Evolutionary conservation across 2,329 filamentous ascomycete genomes (phyloP).

Genomic region (Pyrenochaeta sp.): DNA sequence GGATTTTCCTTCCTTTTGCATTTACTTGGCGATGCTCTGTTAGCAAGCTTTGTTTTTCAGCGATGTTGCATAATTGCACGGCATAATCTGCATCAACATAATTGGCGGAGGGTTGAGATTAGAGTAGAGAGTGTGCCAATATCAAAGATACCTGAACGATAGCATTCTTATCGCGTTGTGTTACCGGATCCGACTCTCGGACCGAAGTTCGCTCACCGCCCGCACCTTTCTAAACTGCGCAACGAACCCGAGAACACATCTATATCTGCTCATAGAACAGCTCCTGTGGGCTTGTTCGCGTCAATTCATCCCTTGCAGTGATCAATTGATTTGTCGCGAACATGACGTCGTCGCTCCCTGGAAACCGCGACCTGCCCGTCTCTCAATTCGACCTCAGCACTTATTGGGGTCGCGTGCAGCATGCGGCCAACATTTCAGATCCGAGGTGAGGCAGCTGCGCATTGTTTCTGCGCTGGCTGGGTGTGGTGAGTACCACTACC

Average conservation of each 20-base stretch:
- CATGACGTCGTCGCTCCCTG: slow-evolving; percentile 70
- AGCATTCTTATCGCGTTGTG: slow-evolving; percentile 10
- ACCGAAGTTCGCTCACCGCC: slow-evolving; percentile 20
- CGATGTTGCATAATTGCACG: slow-evolving; percentile 7
- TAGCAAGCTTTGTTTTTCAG: slow-evolving; percentile 6
- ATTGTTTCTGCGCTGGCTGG: slow-evolving; percentile 23
- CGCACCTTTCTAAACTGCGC: too few relatives aligned
- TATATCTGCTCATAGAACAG: slow-evolving; percentile 3
- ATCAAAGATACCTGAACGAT: slow-evolving; percentile 4
- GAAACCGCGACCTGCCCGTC: slow-evolving; percentile 80
- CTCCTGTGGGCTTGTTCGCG: slow-evolving; percentile 5
- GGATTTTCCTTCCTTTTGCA: slow-evolving; percentile 6
- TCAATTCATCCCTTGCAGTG: background rate
- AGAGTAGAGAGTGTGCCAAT: background rate
- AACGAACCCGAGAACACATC: too few relatives aligned
- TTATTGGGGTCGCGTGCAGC: slow-evolving; percentile 93
- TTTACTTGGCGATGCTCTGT: slow-evolving; percentile 2
- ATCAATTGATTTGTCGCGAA: slow-evolving; percentile 1
- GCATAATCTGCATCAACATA: background rate
- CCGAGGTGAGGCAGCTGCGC: slow-evolving; percentile 75
- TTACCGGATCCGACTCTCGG: slow-evolving; percentile 4
- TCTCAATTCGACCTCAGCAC: slow-evolving; percentile 93
- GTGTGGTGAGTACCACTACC: slow-evolving; percentile 50
- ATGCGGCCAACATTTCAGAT: slow-evolving; percentile 89
- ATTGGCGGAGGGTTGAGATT: background rate